Evolutionary conservation across 371 early-diverging fungal genomes (phyloP).

Genomic region (Smittium mucronatum): DNA sequence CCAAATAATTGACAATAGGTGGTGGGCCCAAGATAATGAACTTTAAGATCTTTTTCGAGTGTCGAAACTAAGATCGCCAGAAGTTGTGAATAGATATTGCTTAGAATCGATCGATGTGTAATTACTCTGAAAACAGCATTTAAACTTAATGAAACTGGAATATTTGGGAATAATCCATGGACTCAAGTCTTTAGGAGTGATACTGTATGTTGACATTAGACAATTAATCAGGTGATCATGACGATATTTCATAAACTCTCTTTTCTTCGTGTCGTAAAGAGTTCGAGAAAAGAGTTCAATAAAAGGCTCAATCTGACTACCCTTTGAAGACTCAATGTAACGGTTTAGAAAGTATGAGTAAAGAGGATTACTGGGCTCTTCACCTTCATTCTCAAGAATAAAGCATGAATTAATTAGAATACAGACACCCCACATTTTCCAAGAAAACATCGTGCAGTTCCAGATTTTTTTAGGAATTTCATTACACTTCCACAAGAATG

Average conservation of each 20-base stretch:
- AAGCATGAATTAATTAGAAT: no score
- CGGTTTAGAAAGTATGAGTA: background rate
- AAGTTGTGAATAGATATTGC: background rate
- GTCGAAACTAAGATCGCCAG: no score
- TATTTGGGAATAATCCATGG: conserved; percentile 12
- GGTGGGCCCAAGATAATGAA: no score
- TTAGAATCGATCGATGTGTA: background rate
- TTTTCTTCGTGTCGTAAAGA: background rate
- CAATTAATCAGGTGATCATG: background rate
- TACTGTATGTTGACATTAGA: background rate
- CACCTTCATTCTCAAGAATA: background rate
- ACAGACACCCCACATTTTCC: no score
- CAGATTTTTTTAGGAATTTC: no score
- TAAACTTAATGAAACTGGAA: background rate
- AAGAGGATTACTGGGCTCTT: background rate
- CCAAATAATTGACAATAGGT: no score
- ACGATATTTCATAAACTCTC: background rate
- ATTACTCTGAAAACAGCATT: background rate
- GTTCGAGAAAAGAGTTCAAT: background rate
- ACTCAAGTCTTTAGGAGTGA: background rate
- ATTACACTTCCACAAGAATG: background rate
- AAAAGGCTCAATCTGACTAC: background rate
- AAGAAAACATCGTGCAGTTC: no score
- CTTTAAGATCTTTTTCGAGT: no score
- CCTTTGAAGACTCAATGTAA: background rate